Evolutionary conservation across 345 rosid genomes (phyloP).

Genomic region (Salix exigua): DNA sequence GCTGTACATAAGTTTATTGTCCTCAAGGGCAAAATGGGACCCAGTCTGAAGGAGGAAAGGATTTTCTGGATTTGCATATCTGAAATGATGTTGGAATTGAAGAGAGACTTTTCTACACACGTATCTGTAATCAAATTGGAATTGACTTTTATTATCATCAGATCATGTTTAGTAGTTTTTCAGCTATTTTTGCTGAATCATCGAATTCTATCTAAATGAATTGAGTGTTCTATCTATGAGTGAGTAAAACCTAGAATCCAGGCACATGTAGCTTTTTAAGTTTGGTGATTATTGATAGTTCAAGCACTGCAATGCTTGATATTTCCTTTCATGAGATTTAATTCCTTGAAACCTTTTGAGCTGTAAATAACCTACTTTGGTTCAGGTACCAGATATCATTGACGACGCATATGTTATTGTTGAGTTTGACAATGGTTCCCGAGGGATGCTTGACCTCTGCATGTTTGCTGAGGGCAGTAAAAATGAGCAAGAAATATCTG

Average conservation of each 20-base stretch:
- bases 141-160: neutral
- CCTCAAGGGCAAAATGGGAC: no score
- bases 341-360: neutral
- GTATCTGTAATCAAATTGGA: no score
- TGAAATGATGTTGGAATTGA: no score
- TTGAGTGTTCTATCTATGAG: neutral
- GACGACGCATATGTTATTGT: constrained; percentile 85
- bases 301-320: neutral
- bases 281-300: neutral
- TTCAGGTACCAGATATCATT: constrained; percentile 81
- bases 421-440: constrained; percentile 83
- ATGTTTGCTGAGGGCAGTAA: constrained; percentile 98
- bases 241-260: neutral
- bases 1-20: no score
- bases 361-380: neutral
- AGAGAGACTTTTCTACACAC: no score
- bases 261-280: neutral
- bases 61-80: no score
- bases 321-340: neutral
- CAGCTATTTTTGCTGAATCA: neutral
- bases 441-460: constrained; percentile 93
- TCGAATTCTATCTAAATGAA: neutral
- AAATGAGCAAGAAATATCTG: constrained; percentile 91
- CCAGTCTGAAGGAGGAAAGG: no score
- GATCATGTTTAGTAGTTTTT: no score